These are phyloP conservation scores for Isabelozyma pseudorhagii DNA, from an alignment of 805 yeast species.

Conservation along the genomic window DNA sequence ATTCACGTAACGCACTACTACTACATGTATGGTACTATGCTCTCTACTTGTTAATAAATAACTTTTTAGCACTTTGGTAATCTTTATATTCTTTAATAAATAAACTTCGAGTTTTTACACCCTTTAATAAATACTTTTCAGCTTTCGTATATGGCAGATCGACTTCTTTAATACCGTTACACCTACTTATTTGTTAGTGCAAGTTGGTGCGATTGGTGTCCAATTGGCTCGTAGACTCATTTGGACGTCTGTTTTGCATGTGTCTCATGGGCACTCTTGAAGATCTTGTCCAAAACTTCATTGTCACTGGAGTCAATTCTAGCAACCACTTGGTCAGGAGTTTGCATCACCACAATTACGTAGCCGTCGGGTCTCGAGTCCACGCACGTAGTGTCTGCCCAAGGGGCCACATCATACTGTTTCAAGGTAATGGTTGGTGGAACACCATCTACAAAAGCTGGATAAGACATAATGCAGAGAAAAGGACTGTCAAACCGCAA, in stretches of 20 bases:
- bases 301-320: conserved; percentile 33
- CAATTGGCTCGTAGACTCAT: too few species aligned
- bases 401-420: conserved; percentile 49
- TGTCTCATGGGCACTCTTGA: conserved; percentile 42
- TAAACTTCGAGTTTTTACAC: too few species aligned
- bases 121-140: too few species aligned
- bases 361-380: conserved; percentile 29
- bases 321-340: conserved; percentile 44
- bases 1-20: too few species aligned
- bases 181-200: too few species aligned
- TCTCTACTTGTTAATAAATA: too few species aligned
- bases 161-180: neutral
- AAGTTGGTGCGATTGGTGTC: too few species aligned
- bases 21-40: too few species aligned
- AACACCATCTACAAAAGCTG: conserved; percentile 40
- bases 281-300: conserved; percentile 41
- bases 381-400: conserved; percentile 51
- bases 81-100: too few species aligned
- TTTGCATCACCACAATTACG: conserved; percentile 45
- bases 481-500: too few species aligned
- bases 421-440: conserved; percentile 46
- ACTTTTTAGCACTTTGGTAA: too few species aligned
- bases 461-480: conserved; percentile 24
- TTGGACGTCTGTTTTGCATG: conserved; percentile 7
- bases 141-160: neutral